Base-by-base conservation (phyloP, 768 basidiomycete genomes). In the Fibroporia radiculosa region DNA sequence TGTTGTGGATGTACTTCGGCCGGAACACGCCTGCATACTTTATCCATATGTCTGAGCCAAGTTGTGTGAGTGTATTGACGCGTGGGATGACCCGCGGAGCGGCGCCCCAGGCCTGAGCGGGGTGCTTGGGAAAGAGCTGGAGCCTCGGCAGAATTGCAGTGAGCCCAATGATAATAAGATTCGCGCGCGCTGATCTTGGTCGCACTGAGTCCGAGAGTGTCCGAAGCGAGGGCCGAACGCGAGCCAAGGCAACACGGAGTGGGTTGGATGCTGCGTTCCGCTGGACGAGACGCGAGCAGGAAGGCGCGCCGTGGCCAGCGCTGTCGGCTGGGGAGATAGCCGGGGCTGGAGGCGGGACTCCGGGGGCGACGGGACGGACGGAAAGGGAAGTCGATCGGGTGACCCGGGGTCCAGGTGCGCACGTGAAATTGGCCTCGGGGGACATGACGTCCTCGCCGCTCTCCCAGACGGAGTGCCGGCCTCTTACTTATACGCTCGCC, bases 401-500 rank as follows among this genome's bases (percentile, higher is more conserved):
- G 47, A 40, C 46, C 45, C 52, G 51, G 52, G 51, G 55, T 48
- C 50, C 51, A 40, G 24, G 32, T 37, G 22, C 42, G 48, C 59
- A 61, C 53, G 59, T 61, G 59, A 61, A 57, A 54, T 36, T 27
- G 34, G n/a, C 6, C 34, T 16, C 40, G 36, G 42, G 37, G 42
- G 54, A 51, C 25, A 66, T 65, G 65, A 68, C 64, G 67, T 62
- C 38, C 50, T 45, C 49, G 51, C 48, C 47, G 54, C 51, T 26
- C 32, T 56, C 49, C 51, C 49, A 48, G 43, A 44, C 55, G 58
- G 77, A 67, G 67, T 56, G 66, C 73, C 70, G 70, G 50, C 47
- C 38, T 39, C 28, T 23, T 37, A 52, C 58, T 48, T 67, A 71
- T 65, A 69, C 42, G 50, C 52, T 50, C 24, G 29, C 47, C 25